Evolutionary conservation across 257 asterid species (phyloP).

Genomic region (Ocimum tenuiflorum): DNA sequence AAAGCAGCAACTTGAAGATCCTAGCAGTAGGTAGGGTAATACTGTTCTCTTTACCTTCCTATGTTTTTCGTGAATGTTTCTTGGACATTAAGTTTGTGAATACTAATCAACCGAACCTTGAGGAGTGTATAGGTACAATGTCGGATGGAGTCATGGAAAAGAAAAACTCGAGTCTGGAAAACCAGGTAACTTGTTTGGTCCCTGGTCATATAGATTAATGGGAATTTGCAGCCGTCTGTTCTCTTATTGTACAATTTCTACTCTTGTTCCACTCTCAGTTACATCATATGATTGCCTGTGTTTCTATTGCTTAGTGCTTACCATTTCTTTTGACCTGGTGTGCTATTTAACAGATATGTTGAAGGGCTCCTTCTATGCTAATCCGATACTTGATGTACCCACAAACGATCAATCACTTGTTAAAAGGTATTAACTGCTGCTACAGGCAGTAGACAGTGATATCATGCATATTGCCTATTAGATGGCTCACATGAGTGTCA

Average conservation of each 20-base stretch:
- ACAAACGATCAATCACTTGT: constrained; percentile 56
- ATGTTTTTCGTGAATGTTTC: background rate
- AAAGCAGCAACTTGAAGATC: constrained; percentile 65
- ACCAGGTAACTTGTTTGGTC: constrained; percentile 45
- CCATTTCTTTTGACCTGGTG: background rate
- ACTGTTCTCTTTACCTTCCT: background rate
- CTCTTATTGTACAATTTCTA: background rate
- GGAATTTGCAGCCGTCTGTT: background rate
- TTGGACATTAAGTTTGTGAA: background rate
- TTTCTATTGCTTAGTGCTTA: background rate
- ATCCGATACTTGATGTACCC: constrained; percentile 68
- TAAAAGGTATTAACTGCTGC: constrained; percentile 38
- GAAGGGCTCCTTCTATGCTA: constrained; percentile 90
- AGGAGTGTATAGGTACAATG: constrained; percentile 52
- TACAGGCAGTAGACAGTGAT: background rate
- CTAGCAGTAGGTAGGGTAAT: constrained; percentile 57
- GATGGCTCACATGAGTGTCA: constrained; percentile 1
- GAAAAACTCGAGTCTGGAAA: constrained; percentile 91
- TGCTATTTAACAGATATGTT: constrained; percentile 47
- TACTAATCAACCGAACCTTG: constrained; percentile 4
- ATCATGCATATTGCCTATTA: background rate
- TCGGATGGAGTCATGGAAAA: constrained; percentile 99
- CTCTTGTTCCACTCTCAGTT: background rate
- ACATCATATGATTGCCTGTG: background rate
- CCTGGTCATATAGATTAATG: background rate